phyloP scores from a whole-genome alignment of 371 early-diverging fungal genomes.

The Funneliformis caledonium region DNA sequence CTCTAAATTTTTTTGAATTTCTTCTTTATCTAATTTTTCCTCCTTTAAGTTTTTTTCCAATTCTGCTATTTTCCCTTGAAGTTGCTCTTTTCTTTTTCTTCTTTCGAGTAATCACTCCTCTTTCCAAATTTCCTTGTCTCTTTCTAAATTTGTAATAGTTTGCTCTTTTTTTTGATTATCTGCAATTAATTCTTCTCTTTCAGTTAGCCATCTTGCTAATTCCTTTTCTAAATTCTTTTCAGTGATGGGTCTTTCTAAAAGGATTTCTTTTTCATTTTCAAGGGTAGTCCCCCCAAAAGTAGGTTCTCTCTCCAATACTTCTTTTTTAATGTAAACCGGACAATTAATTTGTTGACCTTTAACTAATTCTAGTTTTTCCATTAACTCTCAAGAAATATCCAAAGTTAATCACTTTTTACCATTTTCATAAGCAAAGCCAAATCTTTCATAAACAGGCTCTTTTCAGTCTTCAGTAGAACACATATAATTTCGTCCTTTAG shows the following conservation, averaged over 20 bases:
- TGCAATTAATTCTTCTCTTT: no score
- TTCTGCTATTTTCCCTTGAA: no score
- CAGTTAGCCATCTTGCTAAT: no score
- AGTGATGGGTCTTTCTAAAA: not conserved
- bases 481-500: slow-evolving; percentile 5
- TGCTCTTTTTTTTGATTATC: no score
- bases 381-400: not conserved
- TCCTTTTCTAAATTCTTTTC: not conserved
- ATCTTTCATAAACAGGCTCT: slow-evolving; percentile 21
- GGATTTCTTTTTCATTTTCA: not conserved
- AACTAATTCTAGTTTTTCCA: not conserved
- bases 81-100: no score
- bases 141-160: no score
- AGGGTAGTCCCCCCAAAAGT: not conserved
- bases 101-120: no score
- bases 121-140: no score
- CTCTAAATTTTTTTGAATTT: no score
- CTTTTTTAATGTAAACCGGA: not conserved
- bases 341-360: not conserved
- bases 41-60: no score
- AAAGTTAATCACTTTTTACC: not conserved
- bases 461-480: slow-evolving; percentile 6
- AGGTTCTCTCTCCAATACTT: not conserved
- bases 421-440: slow-evolving; percentile 2
- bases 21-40: no score